These are phyloP conservation scores for Morella rubra DNA, from an alignment of 306 rosid genomes.

Conservation along the genomic window DNA sequence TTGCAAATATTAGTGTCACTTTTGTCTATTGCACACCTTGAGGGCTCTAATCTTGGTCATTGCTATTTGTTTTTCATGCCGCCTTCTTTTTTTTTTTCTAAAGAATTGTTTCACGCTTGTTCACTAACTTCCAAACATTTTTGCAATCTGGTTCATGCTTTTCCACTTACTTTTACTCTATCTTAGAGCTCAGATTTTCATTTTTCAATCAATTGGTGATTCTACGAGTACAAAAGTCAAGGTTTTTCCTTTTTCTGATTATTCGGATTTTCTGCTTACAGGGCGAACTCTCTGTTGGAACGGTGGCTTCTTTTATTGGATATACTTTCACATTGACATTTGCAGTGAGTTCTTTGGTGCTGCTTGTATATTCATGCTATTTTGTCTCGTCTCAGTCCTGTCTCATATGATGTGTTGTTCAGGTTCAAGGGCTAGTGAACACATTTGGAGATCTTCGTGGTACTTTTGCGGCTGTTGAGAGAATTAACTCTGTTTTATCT, in stretches of 20 bases:
- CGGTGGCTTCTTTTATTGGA: constrained; percentile 94
- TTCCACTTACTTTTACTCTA: not conserved
- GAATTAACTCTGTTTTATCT: constrained; percentile 85
- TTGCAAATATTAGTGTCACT: not conserved
- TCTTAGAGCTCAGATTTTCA: not conserved
- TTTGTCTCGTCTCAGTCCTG: constrained; percentile 22
- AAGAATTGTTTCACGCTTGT: not conserved
- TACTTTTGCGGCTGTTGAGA: constrained; percentile 80
- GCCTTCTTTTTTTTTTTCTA: not conserved
- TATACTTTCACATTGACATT: constrained; percentile 95
- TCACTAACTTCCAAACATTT: not conserved
- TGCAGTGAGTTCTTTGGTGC: constrained; percentile 57
- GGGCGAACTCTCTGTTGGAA: constrained; percentile 97
- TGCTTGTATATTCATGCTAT: constrained; percentile 21
- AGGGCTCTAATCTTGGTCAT: not conserved
- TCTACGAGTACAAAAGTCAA: constrained; percentile 14
- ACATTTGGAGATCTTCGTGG: constrained; percentile 94
- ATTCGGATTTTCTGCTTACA: constrained; percentile 39
- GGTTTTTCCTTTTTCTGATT: constrained; percentile 21
- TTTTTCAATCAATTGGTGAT: not conserved
- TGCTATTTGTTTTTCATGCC: not conserved
- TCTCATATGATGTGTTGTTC: constrained; percentile 34
- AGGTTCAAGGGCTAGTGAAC: constrained; percentile 99
- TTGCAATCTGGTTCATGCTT: not conserved
- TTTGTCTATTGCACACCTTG: not conserved